phyloP scores from a whole-genome alignment of 106 monocot species.

The Dioscorea alata region DNA sequence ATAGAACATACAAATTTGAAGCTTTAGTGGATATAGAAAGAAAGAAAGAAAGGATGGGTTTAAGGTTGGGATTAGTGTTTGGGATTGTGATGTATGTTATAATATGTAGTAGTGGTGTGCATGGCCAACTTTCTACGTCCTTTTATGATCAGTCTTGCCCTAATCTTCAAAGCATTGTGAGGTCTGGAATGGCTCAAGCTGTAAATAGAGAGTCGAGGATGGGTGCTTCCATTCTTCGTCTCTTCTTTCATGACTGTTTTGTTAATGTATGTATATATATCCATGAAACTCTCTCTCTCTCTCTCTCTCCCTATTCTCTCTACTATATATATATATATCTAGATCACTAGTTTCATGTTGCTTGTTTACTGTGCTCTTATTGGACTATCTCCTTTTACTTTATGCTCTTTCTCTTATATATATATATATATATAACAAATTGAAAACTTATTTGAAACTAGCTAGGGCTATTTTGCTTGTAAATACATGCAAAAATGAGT shows the following conservation, averaged over 20 bases:
- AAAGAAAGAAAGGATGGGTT: no score
- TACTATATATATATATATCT: not conserved
- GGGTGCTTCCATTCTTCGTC: constrained; percentile 45
- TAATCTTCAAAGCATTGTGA: constrained; percentile 19
- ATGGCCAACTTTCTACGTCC: constrained; percentile 19
- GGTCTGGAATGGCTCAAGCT: constrained; percentile 25
- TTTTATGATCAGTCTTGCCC: constrained; percentile 42
- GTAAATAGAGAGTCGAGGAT: constrained; percentile 28
- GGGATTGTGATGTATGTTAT: no score
- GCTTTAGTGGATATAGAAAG: no score
- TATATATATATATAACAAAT: no score
- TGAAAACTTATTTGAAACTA: no score
- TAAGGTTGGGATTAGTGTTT: no score
- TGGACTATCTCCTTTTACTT: no score
- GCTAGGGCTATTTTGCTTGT: no score
- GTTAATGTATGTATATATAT: constrained; percentile 22
- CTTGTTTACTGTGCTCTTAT: not conserved
- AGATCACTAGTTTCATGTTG: not conserved
- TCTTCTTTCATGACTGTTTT: constrained; percentile 53
- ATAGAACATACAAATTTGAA: no score
- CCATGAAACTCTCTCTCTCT: not conserved
- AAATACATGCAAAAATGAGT: no score
- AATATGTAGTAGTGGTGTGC: no score
- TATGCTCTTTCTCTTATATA: no score
- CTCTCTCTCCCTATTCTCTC: not conserved